phyloP scores from a whole-genome alignment of 768 basidiomycete genomes.

The Mycena pura region DNA sequence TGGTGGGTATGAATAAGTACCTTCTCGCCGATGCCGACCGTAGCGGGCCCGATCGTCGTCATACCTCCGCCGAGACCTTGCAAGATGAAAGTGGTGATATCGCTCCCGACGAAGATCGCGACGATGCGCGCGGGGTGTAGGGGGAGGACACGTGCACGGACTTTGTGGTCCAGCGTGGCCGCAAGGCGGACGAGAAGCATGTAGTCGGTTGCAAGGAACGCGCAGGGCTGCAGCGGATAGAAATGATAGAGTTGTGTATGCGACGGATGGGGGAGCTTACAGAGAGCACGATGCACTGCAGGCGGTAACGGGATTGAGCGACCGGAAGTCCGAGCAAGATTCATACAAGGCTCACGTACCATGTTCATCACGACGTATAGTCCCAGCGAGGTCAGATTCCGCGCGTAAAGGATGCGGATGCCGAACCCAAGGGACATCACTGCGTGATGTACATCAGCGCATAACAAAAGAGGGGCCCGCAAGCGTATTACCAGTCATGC shows the following conservation, averaged over 20 bases:
- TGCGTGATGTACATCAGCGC: background rate
- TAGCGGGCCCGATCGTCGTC: constrained; percentile 26
- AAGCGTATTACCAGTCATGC: background rate
- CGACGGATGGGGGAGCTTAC: background rate
- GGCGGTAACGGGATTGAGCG: no score
- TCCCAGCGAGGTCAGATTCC: background rate
- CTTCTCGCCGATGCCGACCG: background rate
- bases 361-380: background rate
- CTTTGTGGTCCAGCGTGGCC: constrained; percentile 34
- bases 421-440: background rate
- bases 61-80: constrained; percentile 50
- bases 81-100: constrained; percentile 57
- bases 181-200: constrained; percentile 57
- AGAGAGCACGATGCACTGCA: constrained; percentile 6
- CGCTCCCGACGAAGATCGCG: constrained; percentile 54
- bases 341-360: background rate
- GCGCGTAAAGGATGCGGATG: background rate
- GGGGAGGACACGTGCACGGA: constrained; percentile 44
- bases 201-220: constrained; percentile 62
- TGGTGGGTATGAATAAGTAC: background rate
- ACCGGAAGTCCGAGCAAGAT: background rate
- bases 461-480: background rate
- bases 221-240: constrained; percentile 52
- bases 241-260: background rate
- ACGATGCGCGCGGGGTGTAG: constrained; percentile 48